These are phyloP conservation scores for Periconia digitata DNA, from an alignment of 2,329 filamentous ascomycete genomes.

Conservation along the genomic window DNA sequence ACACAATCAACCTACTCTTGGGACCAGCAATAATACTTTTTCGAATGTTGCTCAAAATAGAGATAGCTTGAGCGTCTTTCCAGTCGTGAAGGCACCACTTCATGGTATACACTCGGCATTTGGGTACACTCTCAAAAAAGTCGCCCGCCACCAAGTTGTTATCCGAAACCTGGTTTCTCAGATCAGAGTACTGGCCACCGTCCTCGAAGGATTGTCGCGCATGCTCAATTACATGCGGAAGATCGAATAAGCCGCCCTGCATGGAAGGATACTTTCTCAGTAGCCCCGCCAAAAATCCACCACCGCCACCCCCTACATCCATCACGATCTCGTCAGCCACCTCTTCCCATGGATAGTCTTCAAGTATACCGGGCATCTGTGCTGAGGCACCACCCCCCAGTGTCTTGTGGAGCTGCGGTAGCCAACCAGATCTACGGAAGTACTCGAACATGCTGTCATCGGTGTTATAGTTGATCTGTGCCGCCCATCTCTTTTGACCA, in stretches of 20 bases:
- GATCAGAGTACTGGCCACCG: slow-evolving; percentile 36
- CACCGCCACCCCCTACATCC: slow-evolving; percentile 47
- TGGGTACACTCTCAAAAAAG: slow-evolving; percentile 42
- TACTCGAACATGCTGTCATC: slow-evolving; percentile 46
- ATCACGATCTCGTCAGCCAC: slow-evolving; percentile 35
- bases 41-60: slow-evolving; percentile 36
- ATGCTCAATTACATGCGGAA: slow-evolving; percentile 38
- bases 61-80: slow-evolving; percentile 35
- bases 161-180: slow-evolving; percentile 29
- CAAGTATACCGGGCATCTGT: slow-evolving; percentile 43
- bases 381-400: slow-evolving; percentile 43
- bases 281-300: slow-evolving; percentile 40
- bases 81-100: slow-evolving; percentile 51
- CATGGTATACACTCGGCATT: slow-evolving; percentile 34
- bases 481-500: slow-evolving; percentile 29
- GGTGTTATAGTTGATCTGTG: slow-evolving; percentile 47
- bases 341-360: slow-evolving; percentile 52
- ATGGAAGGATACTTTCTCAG: slow-evolving; percentile 35
- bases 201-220: slow-evolving; percentile 22
- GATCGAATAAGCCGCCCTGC: slow-evolving; percentile 42
- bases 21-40: slow-evolving; percentile 27
- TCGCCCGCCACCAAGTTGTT: slow-evolving; percentile 41
- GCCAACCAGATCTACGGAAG: slow-evolving; percentile 38
- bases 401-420: slow-evolving; percentile 40
- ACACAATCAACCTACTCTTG: slow-evolving; percentile 37